A percentile compares a stretch with the other conserved stretches of the same genome.
Evolutionary conservation across 2,329 filamentous ascomycete genomes (phyloP).

Genomic region (Lasiodiplodia hormozganensis): DNA sequence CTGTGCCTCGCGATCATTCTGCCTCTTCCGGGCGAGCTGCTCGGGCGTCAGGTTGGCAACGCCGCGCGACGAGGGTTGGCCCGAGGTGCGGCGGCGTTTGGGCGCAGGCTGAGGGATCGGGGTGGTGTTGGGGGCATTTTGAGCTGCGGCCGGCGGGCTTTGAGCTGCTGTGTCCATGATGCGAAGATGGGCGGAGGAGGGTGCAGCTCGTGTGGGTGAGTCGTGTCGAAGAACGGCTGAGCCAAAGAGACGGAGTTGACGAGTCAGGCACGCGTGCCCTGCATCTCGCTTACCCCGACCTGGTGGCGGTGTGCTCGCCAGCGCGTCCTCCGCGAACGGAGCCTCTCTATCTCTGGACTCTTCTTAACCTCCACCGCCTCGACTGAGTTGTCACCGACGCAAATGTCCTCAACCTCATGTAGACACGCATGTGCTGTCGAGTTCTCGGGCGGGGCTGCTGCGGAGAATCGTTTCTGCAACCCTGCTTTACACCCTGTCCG

Average conservation of each 20-base stretch:
- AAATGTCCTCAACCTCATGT: neutral
- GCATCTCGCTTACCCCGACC: neutral
- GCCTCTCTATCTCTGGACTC: neutral
- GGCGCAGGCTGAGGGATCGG: conserved; percentile 16
- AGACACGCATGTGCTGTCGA: neutral
- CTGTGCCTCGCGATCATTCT: conserved; percentile 89
- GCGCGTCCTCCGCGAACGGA: neutral
- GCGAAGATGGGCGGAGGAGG: conserved; percentile 21
- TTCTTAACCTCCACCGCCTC: too few species aligned
- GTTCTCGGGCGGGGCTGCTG: neutral
- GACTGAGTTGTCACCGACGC: neutral
- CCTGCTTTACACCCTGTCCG: neutral
- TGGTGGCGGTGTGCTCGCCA: conserved; percentile 1
- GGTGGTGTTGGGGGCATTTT: neutral
- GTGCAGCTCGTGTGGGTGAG: conserved; percentile 20
- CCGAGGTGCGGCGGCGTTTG: conserved; percentile 45
- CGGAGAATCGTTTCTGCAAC: neutral
- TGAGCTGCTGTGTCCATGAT: conserved; percentile 23
- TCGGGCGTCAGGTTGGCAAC: conserved; percentile 88
- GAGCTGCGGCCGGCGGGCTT: conserved; percentile 8
- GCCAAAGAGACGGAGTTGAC: conserved; percentile 18
- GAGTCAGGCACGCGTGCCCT: conserved; percentile 5
- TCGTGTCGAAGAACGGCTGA: conserved; percentile 14
- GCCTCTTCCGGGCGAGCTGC: conserved; percentile 87
- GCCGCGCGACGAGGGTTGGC: conserved; percentile 64